Base-by-base conservation (phyloP, 495 filamentous ascomycete species). In the Penicillium ochrochloron region DNA sequence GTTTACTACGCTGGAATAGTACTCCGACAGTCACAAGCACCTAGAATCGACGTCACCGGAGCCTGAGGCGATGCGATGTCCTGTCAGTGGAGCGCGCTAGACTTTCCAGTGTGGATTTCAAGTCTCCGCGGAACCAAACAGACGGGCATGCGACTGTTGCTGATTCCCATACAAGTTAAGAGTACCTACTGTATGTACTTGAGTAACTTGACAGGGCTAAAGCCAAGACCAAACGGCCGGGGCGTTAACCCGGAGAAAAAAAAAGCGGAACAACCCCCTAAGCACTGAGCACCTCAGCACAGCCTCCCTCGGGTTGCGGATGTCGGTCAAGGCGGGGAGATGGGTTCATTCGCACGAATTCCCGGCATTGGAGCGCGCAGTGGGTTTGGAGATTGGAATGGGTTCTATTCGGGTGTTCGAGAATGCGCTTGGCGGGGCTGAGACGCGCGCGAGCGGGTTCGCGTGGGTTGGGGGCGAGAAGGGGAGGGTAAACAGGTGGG, bases 401-500 rank as follows among this genome's bases (percentile, higher is more conserved):
- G 35, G 29, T 27, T 44, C 14, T 41, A 21, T 6, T 41, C 15
- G 56, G 17, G 56, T 41, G 37, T 14, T 41, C 15, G 56, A 41
- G 56, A 41, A 41, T 57, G 41, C 37, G 41, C 33, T 62, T 46
- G 61, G 53, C 54, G 61, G 61, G 61, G 61, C 61, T 63, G 54
- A 63, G 54, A 58, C 39, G 44, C 44, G 54, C 53, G 61, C 19
- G 44, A 57, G 41, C 54, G 41, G 61, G 44, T 52, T 63, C 39
- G 34, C 15, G 31, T 19, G 53, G 33, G 53, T 56, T 23, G 53
- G 53, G 53, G 53, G 52, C 52, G 31, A 37, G 33, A 35, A 35
- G 31, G 33, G 33, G 15, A 17, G 35, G 33, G 25, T 23, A 5
- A 21, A 27, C 7, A 23, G n/a, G 19, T 46, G 19, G 21, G 11